Base-by-base conservation (phyloP, 2,329 filamentous ascomycete species). In the Hypoxylon sp. region DNA sequence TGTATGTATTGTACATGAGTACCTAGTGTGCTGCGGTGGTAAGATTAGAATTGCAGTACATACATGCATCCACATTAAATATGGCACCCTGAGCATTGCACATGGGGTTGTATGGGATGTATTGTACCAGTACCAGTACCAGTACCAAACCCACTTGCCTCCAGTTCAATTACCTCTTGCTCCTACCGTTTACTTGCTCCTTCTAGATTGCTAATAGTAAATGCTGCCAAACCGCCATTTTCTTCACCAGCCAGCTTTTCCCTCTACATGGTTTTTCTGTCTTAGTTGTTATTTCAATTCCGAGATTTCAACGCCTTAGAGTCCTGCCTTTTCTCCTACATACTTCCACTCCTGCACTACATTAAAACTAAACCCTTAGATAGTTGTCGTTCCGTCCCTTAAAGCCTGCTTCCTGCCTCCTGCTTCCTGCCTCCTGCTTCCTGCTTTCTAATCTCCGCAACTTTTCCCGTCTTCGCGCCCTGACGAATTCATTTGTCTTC, bases 21-120 rank as follows among this genome's bases (percentile, higher is more conserved):
- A 27, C 9, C 3, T 21, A 11, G 30, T 34, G 29, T 14, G 19
- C 23, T 37, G 8, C 30, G 16, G 25, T 50, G 34, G 39, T 55
- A 56, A 56, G 39, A 55, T 61, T 61, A 61, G 43, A 43, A 61
- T 55, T 55, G 37, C 32, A 55, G 51, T 61, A 55, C 58, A 37
- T 25, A 25, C 12, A 34, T 19, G 21, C 27, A 50, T n/a, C 45
- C 32, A 47, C 25, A 6, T 29, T 48, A 29, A 19, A 39, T 32
- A 32, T 34, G 25, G 23, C 11, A 51, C 32, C 27, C 29, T 19
- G 43, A 39, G 48, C 53, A 60, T 48, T 14, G 37, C n/a, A n/a
- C n/a, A n/a, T n/a, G n/a, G 25, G 14, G 14, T 4, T 37, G 27
- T 32, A 21, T 19, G 45, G 30, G 27, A 57, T 12, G 16, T 48